Evolutionary conservation across 257 asterid species (phyloP).

Genomic region (Haberlea rhodopensis): DNA sequence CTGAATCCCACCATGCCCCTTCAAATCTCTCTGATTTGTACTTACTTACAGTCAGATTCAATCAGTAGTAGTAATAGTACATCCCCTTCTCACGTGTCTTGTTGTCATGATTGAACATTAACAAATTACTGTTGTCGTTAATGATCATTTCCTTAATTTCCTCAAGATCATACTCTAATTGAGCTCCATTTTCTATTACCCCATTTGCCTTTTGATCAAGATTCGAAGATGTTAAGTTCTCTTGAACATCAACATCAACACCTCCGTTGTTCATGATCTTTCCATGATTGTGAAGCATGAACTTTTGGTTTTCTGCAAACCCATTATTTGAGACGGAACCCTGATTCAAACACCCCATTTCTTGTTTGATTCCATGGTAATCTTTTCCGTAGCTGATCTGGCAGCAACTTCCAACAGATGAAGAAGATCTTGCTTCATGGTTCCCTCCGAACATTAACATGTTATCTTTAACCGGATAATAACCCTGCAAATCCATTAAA

Average conservation of each 20-base stretch:
- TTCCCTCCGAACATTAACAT: no score
- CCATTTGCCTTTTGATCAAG: constrained; percentile 27
- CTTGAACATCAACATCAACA: no score
- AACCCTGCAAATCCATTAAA: constrained; percentile 32
- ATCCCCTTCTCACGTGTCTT: constrained; percentile 37
- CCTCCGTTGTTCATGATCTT: constrained; percentile 16
- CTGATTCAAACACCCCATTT: constrained; percentile 24
- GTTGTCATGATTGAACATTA: constrained; percentile 42
- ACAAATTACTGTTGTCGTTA: constrained; percentile 11
- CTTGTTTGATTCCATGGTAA: constrained; percentile 27
- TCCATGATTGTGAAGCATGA: constrained; percentile 35
- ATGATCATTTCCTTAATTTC: constrained; percentile 54
- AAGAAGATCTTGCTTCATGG: constrained; percentile 32
- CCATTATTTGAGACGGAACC: constrained; percentile 24
- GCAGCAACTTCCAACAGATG: constrained; percentile 64
- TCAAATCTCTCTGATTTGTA: constrained; percentile 43
- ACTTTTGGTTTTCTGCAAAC: constrained; percentile 39
- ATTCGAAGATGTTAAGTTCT: constrained; percentile 18
- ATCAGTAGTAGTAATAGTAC: constrained; percentile 39
- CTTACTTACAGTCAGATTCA: constrained; percentile 26
- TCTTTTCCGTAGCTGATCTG: constrained; percentile 54
- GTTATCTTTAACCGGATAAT: no score
- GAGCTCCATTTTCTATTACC: constrained; percentile 21
- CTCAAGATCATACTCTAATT: constrained; percentile 52
- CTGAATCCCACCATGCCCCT: constrained; percentile 37